A percentile compares a stretch with the other conserved stretches of the same genome.
These are phyloP conservation scores for Castanea mollissima DNA, from an alignment of 306 rosid genomes.

Conservation along the genomic window DNA sequence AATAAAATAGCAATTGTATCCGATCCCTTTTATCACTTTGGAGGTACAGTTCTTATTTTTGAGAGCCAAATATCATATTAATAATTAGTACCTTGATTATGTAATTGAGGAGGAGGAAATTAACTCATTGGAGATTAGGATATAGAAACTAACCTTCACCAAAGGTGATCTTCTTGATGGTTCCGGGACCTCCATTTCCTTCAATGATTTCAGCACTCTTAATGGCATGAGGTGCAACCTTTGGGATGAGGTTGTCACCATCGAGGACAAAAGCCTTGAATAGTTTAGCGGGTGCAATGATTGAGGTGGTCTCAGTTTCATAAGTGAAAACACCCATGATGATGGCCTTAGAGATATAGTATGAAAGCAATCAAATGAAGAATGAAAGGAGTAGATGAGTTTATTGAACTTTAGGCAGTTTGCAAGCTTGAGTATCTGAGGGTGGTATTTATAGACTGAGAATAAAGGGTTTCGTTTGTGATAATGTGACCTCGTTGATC, in stretches of 20 bases:
- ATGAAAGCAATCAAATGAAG: neutral
- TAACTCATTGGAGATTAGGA: neutral
- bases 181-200: conserved; percentile 38
- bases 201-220: conserved; percentile 16
- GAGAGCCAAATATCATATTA: too few relatives aligned
- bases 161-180: conserved; percentile 35
- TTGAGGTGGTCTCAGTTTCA: conserved; percentile 27
- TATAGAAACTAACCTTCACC: conserved; percentile 18
- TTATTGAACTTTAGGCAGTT: neutral
- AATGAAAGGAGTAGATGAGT: neutral
- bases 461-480: neutral
- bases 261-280: conserved; percentile 33
- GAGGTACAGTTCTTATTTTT: too few relatives aligned
- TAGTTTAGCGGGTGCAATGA: conserved; percentile 37
- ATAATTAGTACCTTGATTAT: too few relatives aligned
- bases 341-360: neutral
- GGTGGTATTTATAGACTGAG: neutral
- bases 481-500: neutral
- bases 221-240: conserved; percentile 2
- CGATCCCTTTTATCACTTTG: too few relatives aligned
- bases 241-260: too few relatives aligned
- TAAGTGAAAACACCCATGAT: conserved; percentile 48
- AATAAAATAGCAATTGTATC: too few relatives aligned
- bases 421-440: neutral
- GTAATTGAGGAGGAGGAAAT: too few relatives aligned